A percentile compares a stretch with the other conserved stretches of the same genome.
These are phyloP conservation scores for Podospora tetraspora DNA, from an alignment of 495 filamentous ascomycete genomes.

Conservation along the genomic window DNA sequence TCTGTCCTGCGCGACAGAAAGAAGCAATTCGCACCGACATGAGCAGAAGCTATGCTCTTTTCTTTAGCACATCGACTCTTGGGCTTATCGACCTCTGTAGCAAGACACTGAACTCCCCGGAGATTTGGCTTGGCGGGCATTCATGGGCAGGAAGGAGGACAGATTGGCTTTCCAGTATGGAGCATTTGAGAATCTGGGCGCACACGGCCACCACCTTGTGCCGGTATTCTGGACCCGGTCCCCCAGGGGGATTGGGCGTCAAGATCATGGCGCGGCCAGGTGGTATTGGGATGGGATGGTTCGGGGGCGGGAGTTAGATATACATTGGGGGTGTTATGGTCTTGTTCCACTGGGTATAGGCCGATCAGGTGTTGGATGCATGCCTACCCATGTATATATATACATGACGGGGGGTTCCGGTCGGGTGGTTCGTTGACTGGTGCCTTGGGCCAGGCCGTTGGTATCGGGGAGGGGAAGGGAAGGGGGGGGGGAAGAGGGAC, in stretches of 20 bases:
- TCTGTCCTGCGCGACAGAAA: neutral
- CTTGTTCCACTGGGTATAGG: neutral
- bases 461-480: neutral
- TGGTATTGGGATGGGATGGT: neutral
- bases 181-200: slow-evolving; percentile 6
- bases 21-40: neutral
- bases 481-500: neutral
- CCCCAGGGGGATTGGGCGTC: neutral
- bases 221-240: neutral
- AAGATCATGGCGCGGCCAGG: neutral
- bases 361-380: neutral
- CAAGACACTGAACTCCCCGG: neutral
- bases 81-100: neutral
- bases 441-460: neutral
- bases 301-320: neutral
- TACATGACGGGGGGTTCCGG: neutral
- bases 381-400: neutral
- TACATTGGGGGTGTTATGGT: neutral
- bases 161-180: neutral
- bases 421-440: neutral
- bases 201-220: neutral
- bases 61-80: neutral
- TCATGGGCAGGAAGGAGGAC: neutral
- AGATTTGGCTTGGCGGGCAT: neutral
- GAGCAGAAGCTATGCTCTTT: neutral